Base-by-base conservation (phyloP, 495 filamentous ascomycete species). In the Parathielavia hyrcaniae region DNA sequence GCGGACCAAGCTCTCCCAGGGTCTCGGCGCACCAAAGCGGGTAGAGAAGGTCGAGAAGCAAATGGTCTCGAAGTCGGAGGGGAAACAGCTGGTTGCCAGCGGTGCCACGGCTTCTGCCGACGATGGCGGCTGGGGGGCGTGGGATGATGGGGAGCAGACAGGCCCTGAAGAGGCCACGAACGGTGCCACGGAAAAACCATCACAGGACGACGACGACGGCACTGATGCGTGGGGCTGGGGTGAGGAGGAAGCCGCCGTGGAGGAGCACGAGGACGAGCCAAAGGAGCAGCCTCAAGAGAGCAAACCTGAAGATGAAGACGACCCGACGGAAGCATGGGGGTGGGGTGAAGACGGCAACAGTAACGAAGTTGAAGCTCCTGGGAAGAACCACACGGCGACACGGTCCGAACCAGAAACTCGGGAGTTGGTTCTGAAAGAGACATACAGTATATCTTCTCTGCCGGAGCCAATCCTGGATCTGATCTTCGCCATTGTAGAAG, bases 21-120 rank as follows among this genome's bases (percentile, higher is more conserved):
- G 86, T 8, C 74, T 89, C 40, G 80, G 82, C 35, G 69, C 75
- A 30, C 78, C 83, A 4, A 84, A 81, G 60, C 73, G 76, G 41
- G 90, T 92, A 2, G 90, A 97, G 66, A 82, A 87, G 53, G 76
- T 92, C 0, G 95, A 98, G 69, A 96, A 88, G 23, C 84, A 90
- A 64, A 81, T 84, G 58, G 74, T 97, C 1, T 82, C 83, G 2
- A 79, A 75, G 59, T 78, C 81, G 2, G 89, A 95, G 64, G 82
- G 75, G 20, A 68, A 83, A 38, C 76, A 80, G 23, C 66, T 90
- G 10, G 72, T 79, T 34, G 76, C 78, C 1, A 83, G 78, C 51
- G 75, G 76, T n/a, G 75, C 71, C 23, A 70, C 61, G 17, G 65
- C 73, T 40, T 67, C 77, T 22, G 64, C 63, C 10, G 74, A 71